phyloP scores from a whole-genome alignment of 208 protist genomes.

The Willaertia magna region DNA sequence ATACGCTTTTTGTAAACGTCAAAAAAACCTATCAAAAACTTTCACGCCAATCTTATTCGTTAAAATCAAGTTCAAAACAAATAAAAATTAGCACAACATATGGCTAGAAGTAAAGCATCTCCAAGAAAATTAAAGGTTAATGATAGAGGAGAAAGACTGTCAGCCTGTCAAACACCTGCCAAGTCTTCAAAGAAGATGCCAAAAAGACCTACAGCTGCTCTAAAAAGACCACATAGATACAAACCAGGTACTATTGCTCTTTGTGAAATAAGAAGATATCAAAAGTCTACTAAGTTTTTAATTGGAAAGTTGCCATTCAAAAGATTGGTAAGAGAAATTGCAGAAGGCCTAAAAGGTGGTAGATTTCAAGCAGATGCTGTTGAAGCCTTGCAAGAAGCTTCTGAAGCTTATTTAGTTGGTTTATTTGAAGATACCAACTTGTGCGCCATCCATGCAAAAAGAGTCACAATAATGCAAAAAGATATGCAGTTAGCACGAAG shows the following conservation, averaged over 20 bases:
- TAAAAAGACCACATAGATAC: slow-evolving; percentile 92
- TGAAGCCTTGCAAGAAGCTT: slow-evolving; percentile 65
- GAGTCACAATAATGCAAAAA: slow-evolving; percentile 62
- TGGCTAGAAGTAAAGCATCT: slow-evolving; percentile 94
- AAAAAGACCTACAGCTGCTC: slow-evolving; percentile 70
- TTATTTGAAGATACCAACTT: slow-evolving; percentile 78
- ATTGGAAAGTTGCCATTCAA: slow-evolving; percentile 66
- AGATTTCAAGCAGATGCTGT: slow-evolving; percentile 65
- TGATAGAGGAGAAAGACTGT: too few relatives aligned
- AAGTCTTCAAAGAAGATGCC: slow-evolving; percentile 62
- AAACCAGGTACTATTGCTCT: slow-evolving; percentile 91
- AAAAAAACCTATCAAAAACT: too few relatives aligned
- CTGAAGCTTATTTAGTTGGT: slow-evolving; percentile 73
- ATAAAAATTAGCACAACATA: slow-evolving; percentile 30
- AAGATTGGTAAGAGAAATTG: slow-evolving; percentile 62
- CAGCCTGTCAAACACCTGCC: not conserved
- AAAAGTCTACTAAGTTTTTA: slow-evolving; percentile 64
- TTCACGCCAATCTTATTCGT: too few relatives aligned
- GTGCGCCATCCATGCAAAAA: slow-evolving; percentile 59
- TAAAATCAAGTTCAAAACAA: too few relatives aligned
- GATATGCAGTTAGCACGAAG: slow-evolving; percentile 93
- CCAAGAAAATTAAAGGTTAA: slow-evolving; percentile 89
- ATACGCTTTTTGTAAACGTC: too few relatives aligned
- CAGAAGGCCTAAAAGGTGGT: slow-evolving; percentile 45
- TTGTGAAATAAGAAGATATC: slow-evolving; percentile 82